Conservation (phyloP, 192 early-diverging fungal genomes). For the Phycomyces blakesleeanus region DNA sequence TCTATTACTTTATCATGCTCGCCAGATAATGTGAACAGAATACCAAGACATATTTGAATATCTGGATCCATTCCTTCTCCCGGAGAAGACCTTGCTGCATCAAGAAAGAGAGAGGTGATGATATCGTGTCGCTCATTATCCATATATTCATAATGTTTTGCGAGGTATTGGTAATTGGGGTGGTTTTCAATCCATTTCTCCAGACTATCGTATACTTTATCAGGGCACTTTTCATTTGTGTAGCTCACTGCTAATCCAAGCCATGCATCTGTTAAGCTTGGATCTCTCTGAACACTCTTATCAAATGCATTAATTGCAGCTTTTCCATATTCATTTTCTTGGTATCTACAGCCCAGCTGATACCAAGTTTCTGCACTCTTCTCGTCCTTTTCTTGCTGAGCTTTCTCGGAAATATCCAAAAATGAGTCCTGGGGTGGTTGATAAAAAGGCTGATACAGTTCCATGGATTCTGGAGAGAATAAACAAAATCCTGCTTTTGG, state of each 20-base stretch:
- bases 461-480: slow-evolving; percentile 48
- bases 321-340: slow-evolving; percentile 93
- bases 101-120: slow-evolving; percentile 70
- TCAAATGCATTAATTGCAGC: slow-evolving; percentile 87
- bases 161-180: slow-evolving; percentile 59
- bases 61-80: slow-evolving; percentile 82
- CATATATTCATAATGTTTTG: slow-evolving; percentile 16
- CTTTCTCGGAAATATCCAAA: slow-evolving; percentile 81
- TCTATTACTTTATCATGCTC: slow-evolving; percentile 97
- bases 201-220: slow-evolving; percentile 84
- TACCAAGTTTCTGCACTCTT: slow-evolving; percentile 71
- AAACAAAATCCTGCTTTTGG: slow-evolving; percentile 34
- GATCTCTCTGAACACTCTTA: slow-evolving; percentile 70
- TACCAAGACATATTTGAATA: slow-evolving; percentile 92
- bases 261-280: slow-evolving; percentile 73
- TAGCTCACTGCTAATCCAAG: slow-evolving; percentile 87
- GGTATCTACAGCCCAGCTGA: slow-evolving; percentile 79
- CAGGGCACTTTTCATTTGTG: slow-evolving; percentile 83
- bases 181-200: slow-evolving; percentile 81
- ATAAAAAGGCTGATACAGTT: slow-evolving; percentile 74
- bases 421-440: slow-evolving; percentile 75
- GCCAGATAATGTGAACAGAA: slow-evolving; percentile 87
- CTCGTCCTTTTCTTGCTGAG: slow-evolving; percentile 75
- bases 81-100: slow-evolving; percentile 62
- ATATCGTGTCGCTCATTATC: slow-evolving; percentile 59